phyloP scores from a whole-genome alignment of 805 yeast species.

The Torulaspora gathmanii region DNA sequence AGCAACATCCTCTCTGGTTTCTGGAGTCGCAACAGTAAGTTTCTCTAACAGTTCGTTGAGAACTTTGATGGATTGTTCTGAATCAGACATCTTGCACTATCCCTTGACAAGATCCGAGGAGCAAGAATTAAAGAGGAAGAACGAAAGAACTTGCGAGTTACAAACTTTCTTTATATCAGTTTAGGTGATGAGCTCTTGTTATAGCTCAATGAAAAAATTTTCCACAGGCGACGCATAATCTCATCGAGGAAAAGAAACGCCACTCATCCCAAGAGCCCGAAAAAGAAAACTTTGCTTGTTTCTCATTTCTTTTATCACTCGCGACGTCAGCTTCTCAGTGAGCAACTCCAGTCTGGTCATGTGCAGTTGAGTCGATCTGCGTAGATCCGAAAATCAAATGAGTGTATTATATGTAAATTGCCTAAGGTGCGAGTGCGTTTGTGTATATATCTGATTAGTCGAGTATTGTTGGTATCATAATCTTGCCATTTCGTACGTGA shows the following conservation, averaged over 20 bases:
- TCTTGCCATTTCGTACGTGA: conserved; percentile 1
- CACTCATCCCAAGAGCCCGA: not conserved
- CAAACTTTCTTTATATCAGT: not conserved
- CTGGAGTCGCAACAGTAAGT: conserved; percentile 82
- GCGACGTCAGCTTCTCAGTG: not conserved
- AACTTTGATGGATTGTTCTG: conserved; percentile 57
- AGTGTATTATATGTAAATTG: too few species aligned
- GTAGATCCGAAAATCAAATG: too few species aligned
- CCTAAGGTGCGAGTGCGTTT: not conserved
- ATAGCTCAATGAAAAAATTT: conserved; percentile 9
- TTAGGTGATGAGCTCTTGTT: conserved; percentile 8
- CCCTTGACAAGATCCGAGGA: conserved; percentile 12
- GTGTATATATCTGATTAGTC: conserved; percentile 3
- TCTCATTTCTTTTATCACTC: conserved; percentile 3
- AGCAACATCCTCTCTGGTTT: conserved; percentile 81
- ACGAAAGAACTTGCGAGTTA: conserved; percentile 3
- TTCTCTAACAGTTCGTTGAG: conserved; percentile 89
- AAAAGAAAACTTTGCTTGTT: conserved; percentile 1
- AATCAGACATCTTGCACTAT: conserved; percentile 41
- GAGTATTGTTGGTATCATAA: conserved; percentile 11
- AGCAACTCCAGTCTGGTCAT: too few species aligned
- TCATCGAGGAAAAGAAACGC: conserved; percentile 6
- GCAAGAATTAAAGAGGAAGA: conserved; percentile 10
- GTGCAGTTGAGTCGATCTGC: not conserved
- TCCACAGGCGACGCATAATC: conserved; percentile 11